Evolutionary conservation across 1,139 yeast species (phyloP), one percentile per base, ranked within the genome.

Genomic region (Geotrichum candidum): DNA sequence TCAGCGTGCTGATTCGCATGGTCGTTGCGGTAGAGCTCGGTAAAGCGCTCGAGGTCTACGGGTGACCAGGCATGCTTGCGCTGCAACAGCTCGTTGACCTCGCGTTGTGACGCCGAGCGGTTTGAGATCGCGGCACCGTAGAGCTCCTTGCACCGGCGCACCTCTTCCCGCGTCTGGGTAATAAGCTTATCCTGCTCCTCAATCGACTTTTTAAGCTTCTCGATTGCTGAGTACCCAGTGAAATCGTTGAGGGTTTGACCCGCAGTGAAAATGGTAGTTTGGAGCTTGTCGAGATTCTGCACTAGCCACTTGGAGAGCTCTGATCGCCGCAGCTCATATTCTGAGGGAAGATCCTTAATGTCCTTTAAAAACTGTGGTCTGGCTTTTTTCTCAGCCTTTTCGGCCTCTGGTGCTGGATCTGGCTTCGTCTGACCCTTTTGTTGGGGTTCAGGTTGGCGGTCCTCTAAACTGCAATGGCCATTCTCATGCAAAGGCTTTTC

Each of bases 211-310:
- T 90, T 88, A 68, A 94, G 76, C 63, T 80, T 77, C 69, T 90
- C 96, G 63, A 95, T 90, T 13, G 87, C 80, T 0, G 94, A 82
- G 73, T 95, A 95, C 0, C 99, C 99, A 0, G 99, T 94, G 11
- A 91, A 86, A 69, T 92, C 97, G 71, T 95, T 95, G 54, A 94
- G 77, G 0, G 92, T 83, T 63, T 84, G 79, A 0, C 95, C 86
- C 0, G 94, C 92, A 0, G 86, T 82, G 65, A 86, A 82, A 1
- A 88, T 77, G 0, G 90, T 81, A 31, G 82, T 84, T 67, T 85
- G 91, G 45, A 88, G 72, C 9, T 87, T 83, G 66, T 85, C 89
- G 65, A 88, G 77, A 68, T 84, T 83, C 23, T 74, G 70, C 48
- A 80, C 84, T 51, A 87, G 66, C 69, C 78, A 79, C 63, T 84